Evolutionary conservation across 83 land plant genomes (phyloP), one percentile per base, ranked within the genome.

Genomic region (Picea abies): DNA sequence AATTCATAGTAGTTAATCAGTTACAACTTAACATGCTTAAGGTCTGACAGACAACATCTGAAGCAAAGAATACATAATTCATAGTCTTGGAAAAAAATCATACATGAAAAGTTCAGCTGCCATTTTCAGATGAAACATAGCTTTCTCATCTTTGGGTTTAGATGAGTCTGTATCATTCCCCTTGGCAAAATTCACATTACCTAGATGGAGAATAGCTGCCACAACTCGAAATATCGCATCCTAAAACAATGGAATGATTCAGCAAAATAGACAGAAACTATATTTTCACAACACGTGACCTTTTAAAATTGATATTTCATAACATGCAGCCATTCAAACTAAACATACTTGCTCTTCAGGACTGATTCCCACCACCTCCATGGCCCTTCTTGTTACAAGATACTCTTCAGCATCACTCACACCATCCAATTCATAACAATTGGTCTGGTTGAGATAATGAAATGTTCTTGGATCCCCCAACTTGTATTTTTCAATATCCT

Each of bases 161-260:
- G 99, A 98, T 60, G 99, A 94, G 81, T 97, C 99, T 44, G 92
- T 63, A 78, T 97, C 99, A 82, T 88, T 86, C 61, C 99, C 99
- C 79, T 90, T 91, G 22, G 90, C 81, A 87, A 98, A 98, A 7
- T 90, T 96, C 80, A 98, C 89, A 79, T 98, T 98, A 5, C 99
- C 99, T 71, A 98, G 69, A 90, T 98, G 99, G 86, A 98, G 94
- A 76, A 98, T 92, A 47, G 99, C 84, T 60, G 99, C 99, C 58
- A 96, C 91, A 63, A 98, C 99, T 81, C 99, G 93, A 78, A 98
- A 98, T 78, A 98, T 98, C 63, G 99, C 99, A 83, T 98, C 99
- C 99, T 98, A 90, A 60, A 60, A 79, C 23, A 68, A 44, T 73
- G 3, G 22, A n/a, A 9, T 19, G 12, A 73, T 73, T 73, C 58